Evolutionary conservation across 441 rosid species (phyloP), one percentile per base, ranked within the genome.

Genomic region (Populus trichocarpa): DNA sequence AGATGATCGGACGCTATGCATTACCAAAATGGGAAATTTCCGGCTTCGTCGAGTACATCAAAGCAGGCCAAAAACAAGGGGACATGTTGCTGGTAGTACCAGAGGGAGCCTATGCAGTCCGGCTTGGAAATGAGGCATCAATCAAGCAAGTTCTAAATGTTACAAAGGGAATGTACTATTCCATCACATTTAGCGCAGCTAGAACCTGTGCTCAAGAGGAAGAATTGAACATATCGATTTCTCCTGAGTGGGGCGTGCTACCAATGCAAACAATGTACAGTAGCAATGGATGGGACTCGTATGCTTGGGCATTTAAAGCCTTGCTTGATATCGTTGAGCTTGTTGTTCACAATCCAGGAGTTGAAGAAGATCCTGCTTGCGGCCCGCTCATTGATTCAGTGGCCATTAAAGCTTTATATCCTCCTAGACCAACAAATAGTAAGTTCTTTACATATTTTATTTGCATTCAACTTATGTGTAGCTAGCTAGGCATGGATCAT

Each of bases 301-400:
- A 93, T 66, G 94, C 98, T 0, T 95, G 98, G 98, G 97, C 91
- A 0, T 93, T 90, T 69, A 84, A 82, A 46, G 94, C 98, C 6
- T 66, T 77, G 13, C 26, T 35, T 0, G 81, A 81, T 0, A 33
- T 66, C 12, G 87, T 87, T 6, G 93, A 86, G 81, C 73, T 91
- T 4, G 84, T 90, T 10, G 87, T 95, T 35, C 99, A 93, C 71
- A 95, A 95, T 75, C 97, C 99, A 8, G 97, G 99, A 2, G 92
- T 90, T 18, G 99, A 95, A 75, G 97, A 95, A 79, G 98, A 95
- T 81, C 93, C 99, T 26, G 97, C 99, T 72, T 95, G 97, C 64
- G 99, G 99, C 3, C 98, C 99, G 0, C 89, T 93, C 9, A 87
- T 95, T 20, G 98, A 95, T 73, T 91, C 92, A 1, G 86, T 95